Conservation (phyloP, 352 stramenopile genomes). For the Pelagophyceae sp. region DNA sequence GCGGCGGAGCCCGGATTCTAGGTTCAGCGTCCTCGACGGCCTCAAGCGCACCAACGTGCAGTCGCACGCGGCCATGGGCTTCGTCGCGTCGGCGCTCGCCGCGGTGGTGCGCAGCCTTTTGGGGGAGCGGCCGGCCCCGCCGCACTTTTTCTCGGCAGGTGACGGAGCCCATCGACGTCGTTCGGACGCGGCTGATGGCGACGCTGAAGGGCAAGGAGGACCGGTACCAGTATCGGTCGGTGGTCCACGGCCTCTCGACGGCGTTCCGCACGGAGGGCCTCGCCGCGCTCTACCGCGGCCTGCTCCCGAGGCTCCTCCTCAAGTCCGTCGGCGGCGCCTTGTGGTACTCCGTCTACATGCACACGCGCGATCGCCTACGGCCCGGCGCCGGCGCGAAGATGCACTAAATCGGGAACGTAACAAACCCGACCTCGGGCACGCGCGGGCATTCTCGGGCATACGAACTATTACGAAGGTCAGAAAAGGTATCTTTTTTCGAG, state of each 20-base stretch:
- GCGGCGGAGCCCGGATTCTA: background rate
- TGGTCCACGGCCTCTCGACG: constrained; percentile 6
- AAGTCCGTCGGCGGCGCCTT: constrained; percentile 14
- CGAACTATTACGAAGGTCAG: too few relatives aligned
- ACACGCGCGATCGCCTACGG: background rate
- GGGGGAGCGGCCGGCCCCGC: too few relatives aligned
- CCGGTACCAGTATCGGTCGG: background rate
- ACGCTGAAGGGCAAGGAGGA: background rate
- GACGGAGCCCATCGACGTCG: constrained; percentile 20
- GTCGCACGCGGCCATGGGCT: background rate
- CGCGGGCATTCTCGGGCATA: too few relatives aligned
- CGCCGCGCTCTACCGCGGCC: constrained; percentile 9
- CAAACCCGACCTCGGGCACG: too few relatives aligned
- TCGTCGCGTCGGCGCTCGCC: background rate
- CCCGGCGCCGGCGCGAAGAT: background rate
- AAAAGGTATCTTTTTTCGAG: too few relatives aligned
- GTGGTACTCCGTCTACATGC: constrained; percentile 9
- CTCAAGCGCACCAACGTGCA: background rate
- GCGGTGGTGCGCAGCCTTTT: too few relatives aligned
- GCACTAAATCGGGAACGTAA: too few relatives aligned
- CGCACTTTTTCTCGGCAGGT: too few relatives aligned
- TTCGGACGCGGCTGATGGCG: constrained; percentile 16
- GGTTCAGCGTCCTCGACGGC: background rate
- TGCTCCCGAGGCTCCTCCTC: constrained; percentile 14
- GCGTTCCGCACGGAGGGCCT: background rate